Percentiles rank a stretch among this genome's conserved stretches.
Evolutionary conservation across 352 stramenopile species (phyloP).

Genomic region (Phytophthora ramorum): DNA sequence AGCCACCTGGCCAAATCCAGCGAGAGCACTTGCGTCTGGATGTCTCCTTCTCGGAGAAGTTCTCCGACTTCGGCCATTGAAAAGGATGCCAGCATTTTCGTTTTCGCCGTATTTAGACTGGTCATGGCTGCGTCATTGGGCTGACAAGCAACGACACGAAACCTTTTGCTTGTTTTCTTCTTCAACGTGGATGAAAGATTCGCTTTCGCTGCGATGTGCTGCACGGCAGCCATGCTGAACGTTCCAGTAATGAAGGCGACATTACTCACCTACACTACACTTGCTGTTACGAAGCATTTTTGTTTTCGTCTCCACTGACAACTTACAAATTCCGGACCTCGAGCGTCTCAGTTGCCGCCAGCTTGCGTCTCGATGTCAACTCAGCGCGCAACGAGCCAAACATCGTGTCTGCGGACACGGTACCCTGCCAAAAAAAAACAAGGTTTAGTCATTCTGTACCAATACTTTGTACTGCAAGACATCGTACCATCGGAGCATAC

Average conservation of each 20-base stretch:
- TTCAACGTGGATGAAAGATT: conserved; percentile 20
- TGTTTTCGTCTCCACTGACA: conserved; percentile 11
- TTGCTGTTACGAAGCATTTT: not conserved
- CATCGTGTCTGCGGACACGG: conserved; percentile 43
- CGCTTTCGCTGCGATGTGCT: conserved; percentile 12
- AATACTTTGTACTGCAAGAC: not conserved
- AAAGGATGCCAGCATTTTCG: no score
- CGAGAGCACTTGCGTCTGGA: conserved; percentile 4
- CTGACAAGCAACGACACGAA: no score
- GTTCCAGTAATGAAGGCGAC: conserved; percentile 10
- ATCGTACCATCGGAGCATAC: conserved; percentile 58
- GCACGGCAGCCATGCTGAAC: conserved; percentile 26
- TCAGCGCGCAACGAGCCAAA: conserved; percentile 9
- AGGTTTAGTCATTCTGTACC: not conserved
- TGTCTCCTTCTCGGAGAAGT: not conserved
- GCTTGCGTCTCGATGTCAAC: conserved; percentile 1
- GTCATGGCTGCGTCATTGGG: not conserved
- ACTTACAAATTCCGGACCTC: not conserved
- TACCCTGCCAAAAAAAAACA: conserved; percentile 30
- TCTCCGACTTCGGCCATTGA: no score
- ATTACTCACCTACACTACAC: no score
- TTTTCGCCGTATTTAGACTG: not conserved
- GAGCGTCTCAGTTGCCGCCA: not conserved
- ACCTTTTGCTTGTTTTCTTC: not conserved
- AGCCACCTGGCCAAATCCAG: conserved; percentile 24